Percentiles rank a stretch among this genome's conserved stretches.
Conservation (phyloP, 352 stramenopile species). For the Phytopythium montanum region DNA sequence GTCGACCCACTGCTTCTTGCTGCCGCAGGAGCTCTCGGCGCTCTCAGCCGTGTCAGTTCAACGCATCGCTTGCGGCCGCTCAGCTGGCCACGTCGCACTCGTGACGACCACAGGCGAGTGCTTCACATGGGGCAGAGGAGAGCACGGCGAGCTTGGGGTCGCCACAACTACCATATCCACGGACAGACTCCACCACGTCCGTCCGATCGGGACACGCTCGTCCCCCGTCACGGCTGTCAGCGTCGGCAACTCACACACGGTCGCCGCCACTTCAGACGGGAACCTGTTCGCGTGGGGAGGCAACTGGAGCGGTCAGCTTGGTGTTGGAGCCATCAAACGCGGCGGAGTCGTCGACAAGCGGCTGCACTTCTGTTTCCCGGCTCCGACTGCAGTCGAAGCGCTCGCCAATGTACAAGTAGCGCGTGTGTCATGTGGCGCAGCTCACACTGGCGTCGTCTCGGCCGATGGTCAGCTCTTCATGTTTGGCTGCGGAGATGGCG, state of each 20-base stretch:
- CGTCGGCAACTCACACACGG: constrained; percentile 64
- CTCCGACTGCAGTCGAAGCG: constrained; percentile 52
- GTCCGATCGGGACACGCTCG: not conserved
- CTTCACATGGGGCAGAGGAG: constrained; percentile 57
- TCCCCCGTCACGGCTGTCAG: constrained; percentile 26
- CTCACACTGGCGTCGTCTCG: constrained; percentile 69
- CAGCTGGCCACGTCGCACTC: constrained; percentile 45
- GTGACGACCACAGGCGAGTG: constrained; percentile 31
- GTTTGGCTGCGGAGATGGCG: constrained; percentile 90
- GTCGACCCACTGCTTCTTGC: constrained; percentile 33
- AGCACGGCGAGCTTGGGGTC: constrained; percentile 57
- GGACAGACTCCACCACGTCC: not conserved
- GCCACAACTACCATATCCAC: not conserved
- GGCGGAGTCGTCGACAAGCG: constrained; percentile 45
- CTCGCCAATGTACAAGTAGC: constrained; percentile 37
- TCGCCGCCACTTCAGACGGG: constrained; percentile 43
- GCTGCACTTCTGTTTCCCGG: constrained; percentile 57
- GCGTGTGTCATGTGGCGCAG: constrained; percentile 87
- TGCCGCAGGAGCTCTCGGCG: constrained; percentile 32
- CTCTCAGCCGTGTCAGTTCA: constrained; percentile 21
- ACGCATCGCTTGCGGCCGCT: constrained; percentile 38
- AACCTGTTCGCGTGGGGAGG: constrained; percentile 59
- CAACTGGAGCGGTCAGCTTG: constrained; percentile 69
- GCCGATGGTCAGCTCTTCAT: constrained; percentile 64
- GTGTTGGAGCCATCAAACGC: constrained; percentile 51